Evolutionary conservation across 2,329 filamentous ascomycete genomes (phyloP).

Genomic region (Cladobotryum mycophilum): DNA sequence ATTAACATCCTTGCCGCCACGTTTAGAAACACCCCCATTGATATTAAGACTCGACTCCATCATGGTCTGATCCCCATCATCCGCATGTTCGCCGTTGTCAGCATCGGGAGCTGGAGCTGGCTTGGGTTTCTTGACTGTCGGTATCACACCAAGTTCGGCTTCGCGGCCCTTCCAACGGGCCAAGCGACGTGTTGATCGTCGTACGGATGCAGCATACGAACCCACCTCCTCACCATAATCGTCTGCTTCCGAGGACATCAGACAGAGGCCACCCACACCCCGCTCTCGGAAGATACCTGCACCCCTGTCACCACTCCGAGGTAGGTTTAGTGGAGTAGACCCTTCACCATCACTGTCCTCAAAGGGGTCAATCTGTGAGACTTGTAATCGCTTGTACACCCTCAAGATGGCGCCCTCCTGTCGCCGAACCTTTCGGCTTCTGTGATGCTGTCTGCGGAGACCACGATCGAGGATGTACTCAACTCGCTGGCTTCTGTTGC

Average conservation of each 20-base stretch:
- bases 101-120: constrained; percentile 20
- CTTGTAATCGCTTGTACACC: constrained; percentile 57
- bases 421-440: constrained; percentile 54
- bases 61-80: constrained; percentile 21
- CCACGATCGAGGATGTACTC: constrained; percentile 75
- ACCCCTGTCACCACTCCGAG: constrained; percentile 23
- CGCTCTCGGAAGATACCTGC: constrained; percentile 44
- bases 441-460: constrained; percentile 59
- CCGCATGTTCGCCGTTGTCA: constrained; percentile 20
- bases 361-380: constrained; percentile 46
- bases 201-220: constrained; percentile 59
- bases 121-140: constrained; percentile 37
- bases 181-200: constrained; percentile 58
- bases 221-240: constrained; percentile 72
- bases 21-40: constrained; percentile 7
- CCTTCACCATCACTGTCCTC: constrained; percentile 59
- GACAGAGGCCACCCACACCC: constrained; percentile 59
- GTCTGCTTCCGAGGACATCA: constrained; percentile 55
- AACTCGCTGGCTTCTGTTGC: constrained; percentile 72
- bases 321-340: constrained; percentile 27
- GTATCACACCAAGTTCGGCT: constrained; percentile 41
- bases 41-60: constrained; percentile 3
- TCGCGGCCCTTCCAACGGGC: constrained; percentile 56
- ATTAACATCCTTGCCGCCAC: constrained; percentile 25
- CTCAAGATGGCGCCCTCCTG: constrained; percentile 62